Evolutionary conservation across 1,284 basidiomycete species (phyloP), one percentile per base, ranked within the genome.

Genomic region (Meripilus lineatus): DNA sequence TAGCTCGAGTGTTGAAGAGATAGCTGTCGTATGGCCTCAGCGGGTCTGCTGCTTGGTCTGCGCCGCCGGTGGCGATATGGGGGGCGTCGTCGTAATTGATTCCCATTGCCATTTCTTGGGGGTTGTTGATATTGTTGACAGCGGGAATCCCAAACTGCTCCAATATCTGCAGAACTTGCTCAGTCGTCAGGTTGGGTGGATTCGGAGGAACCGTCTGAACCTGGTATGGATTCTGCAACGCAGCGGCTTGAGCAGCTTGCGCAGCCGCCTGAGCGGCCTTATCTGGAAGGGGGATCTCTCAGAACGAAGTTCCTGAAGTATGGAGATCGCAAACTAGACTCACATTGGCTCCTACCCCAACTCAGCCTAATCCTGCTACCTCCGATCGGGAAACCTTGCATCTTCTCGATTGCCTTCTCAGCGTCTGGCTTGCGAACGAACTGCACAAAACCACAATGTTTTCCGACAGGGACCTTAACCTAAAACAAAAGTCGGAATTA

Each of bases 371-470:
- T 93, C 52, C 89, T 76, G 50, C 90, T 92, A 11, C 91, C 91
- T 36, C 90, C 89, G 53, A 96, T 85, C 5, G 89, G 90, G 63
- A 93, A 96, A 18, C 91, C 92, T 67, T 96, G 93, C 92, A 96
- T 93, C 64, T 89, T 89, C 64, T 93, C 88, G 53, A 97, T 96
- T 2, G 93, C 93, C 21, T 79, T 75, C 61, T 95, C 91, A 5
- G 93, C 93, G 64, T 96, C 93, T 10, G 79, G 80, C 66, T 96
- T 94, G 51, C 83, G 76, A 21, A 94, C 88, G 58, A 92, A 96
- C 65, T 95, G 93, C 22, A 97, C 93, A 56, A 97, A 97, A 0
- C 93, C 93, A 57, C 93, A 96, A 49, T 93, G 90, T 60, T 96
- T 96, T 39, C 91, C 92, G 21, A 91, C 86, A 2, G 93, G 93